Evolutionary conservation across 2,329 filamentous ascomycete genomes (phyloP), one percentile per base, ranked within the genome.

Genomic region (Myotisia sp.): DNA sequence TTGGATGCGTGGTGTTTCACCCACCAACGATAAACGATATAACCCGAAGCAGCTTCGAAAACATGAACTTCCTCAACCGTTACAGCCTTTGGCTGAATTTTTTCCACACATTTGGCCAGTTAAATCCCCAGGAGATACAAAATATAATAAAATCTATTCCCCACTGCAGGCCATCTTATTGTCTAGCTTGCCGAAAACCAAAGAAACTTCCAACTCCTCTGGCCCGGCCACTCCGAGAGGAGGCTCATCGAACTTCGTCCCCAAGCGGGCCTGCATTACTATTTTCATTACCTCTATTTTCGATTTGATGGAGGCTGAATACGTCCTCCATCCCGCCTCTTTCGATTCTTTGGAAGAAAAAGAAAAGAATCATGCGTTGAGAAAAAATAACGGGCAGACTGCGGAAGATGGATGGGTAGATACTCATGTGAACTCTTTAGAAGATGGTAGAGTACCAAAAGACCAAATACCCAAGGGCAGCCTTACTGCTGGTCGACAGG

Each of bases 71-170:
- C 55, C 74, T 1, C 53, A 62, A 13, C 62, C 67, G 7, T 48
- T 84, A 23, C 64, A 73, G 50, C 74, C 76, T 1, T 71, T 94
- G 38, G 75, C 79, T 26, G 73, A 82, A 39, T 81, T 94, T 53
- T 95, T 98, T 44, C 67, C 76, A 6, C 79, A 90, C 47, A 62
- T 94, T 24, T 94, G 90, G 85, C 87, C 86, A 6, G 73, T 94
- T 38, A 80, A 75, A 52, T 80, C 84, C 0, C 82, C 84, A 2
- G 90, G 86, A 3, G 87, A 95, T 53, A 79, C 84, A 44, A 81
- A 76, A 51, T 72, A 78, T 49, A 73, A 71, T 45, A 79, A 76
- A 51, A 73, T 98, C 50, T 80, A 92, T 56, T 95, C 90, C 3
- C 86, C 90, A 2, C 62, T 95, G 21, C 74, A 82, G 42, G 76